Base-by-base conservation (phyloP, 2,329 filamentous ascomycete genomes). In the Chaetomiaceae sp. region DNA sequence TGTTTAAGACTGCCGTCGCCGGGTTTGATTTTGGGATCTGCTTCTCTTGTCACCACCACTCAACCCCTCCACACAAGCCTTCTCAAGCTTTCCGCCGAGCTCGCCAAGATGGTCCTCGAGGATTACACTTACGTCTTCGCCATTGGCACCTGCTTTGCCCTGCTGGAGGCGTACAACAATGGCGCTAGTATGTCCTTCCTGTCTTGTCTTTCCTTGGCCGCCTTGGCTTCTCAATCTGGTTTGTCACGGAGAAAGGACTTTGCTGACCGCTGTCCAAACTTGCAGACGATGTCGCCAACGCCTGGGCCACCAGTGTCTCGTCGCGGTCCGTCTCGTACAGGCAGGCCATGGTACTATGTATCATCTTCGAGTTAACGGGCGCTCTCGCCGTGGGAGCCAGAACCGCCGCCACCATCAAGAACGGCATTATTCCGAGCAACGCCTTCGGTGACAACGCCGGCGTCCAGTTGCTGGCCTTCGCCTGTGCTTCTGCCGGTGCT, bases 251-350 rank as follows among this genome's bases (percentile, higher is more conserved):
- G n/a, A n/a, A n/a, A n/a, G n/a, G n/a, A n/a, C n/a, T n/a, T 27
- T 27, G 19, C 20, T 23, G 5, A 23, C 38, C 20, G 6, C 27
- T 35, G 17, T 21, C 33, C 6, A 9, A n/a, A 21, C n/a, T 9
- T 40, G 46, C 53, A 85, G 82, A 90, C 69, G 87, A 91, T 85
- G 87, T 92, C 51, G 87, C 87, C 64, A 92, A 92, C 70, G 74
- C 87, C 44, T 91, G 86, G 84, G 87, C 87, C 7, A 91, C 87
- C 60, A 85, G 81, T 62, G 86, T 91, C 53, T 90, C 87, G 17
- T 90, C 87, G n/a, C 73, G 87, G 48, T 90, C 87, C 58, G 75
- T 89, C 62, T 74, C 82, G 2, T 86, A 88, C 70, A 69, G 79
- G 59, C 81, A 85, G 69, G 85, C 82, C 57, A 85, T 85, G 81